Evolutionary conservation across 768 basidiomycete species (phyloP).

Genomic region (Mycena galopus): DNA sequence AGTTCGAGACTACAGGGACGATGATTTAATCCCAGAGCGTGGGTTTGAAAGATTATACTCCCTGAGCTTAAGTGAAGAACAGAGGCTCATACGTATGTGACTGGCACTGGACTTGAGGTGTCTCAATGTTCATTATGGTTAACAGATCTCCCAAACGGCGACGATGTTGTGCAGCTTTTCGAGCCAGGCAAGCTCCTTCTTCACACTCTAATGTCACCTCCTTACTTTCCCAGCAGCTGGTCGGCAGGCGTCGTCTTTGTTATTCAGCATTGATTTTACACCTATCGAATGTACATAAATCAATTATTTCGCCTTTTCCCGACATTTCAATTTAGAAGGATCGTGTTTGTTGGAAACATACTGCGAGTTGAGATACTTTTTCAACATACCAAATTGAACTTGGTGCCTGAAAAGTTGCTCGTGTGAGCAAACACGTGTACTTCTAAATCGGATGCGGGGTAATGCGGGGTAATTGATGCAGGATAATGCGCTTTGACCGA

Average conservation of each 20-base stretch:
- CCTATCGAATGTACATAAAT: not conserved
- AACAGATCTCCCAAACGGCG: conserved; percentile 21
- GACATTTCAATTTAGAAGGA: not conserved
- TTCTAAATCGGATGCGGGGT: not conserved
- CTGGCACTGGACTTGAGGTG: not conserved
- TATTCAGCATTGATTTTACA: conserved; percentile 19
- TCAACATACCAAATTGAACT: no score
- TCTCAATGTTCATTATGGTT: not conserved
- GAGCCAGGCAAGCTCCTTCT: conserved; percentile 21
- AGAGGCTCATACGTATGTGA: conserved; percentile 12
- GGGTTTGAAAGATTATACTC: not conserved
- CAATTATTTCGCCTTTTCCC: not conserved
- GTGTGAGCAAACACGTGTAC: not conserved
- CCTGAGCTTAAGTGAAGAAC: conserved; percentile 5
- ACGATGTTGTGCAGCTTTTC: conserved; percentile 21
- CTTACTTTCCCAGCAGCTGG: not conserved
- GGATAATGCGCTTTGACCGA: not conserved
- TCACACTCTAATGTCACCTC: not conserved
- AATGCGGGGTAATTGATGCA: conserved; percentile 1
- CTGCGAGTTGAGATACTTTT: no score
- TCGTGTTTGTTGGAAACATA: no score
- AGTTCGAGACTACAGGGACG: not conserved
- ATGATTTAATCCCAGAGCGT: conserved; percentile 8
- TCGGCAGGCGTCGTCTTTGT: not conserved
- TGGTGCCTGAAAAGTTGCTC: not conserved